Percentiles rank a stretch among this genome's conserved stretches.
Conservation (phyloP, 345 rosid genomes). For the Eucalyptus marginata region DNA sequence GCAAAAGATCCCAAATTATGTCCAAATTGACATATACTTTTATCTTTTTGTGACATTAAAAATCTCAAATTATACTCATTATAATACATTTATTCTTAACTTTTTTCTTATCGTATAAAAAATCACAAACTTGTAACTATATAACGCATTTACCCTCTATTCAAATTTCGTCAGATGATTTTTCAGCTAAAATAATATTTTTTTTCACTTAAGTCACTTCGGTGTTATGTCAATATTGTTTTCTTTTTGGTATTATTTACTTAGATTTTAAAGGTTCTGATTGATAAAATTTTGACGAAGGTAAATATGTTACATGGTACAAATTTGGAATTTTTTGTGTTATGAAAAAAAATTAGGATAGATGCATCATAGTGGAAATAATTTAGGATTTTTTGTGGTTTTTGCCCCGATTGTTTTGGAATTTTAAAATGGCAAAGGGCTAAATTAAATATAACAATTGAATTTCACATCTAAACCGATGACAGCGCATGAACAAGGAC, state of each 20-base stretch:
- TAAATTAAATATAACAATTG: not conserved
- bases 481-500: not conserved
- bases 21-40: no score
- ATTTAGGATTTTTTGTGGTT: not conserved
- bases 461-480: not conserved
- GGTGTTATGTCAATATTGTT: not conserved
- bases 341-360: not conserved
- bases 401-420: not conserved
- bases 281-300: not conserved
- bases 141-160: no score
- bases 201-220: no score
- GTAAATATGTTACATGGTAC: not conserved
- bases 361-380: not conserved
- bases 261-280: rapidly evolving
- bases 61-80: not conserved
- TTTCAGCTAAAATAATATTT: no score
- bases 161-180: not conserved
- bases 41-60: no score
- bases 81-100: rapidly evolving
- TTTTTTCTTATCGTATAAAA: not conserved
- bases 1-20: no score
- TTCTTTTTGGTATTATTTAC: not conserved
- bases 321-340: not conserved
- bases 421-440: not conserved
- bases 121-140: no score